Evolutionary conservation across 352 stramenopile genomes (phyloP).

Genomic region (Phytophthora fragariaefolia): DNA sequence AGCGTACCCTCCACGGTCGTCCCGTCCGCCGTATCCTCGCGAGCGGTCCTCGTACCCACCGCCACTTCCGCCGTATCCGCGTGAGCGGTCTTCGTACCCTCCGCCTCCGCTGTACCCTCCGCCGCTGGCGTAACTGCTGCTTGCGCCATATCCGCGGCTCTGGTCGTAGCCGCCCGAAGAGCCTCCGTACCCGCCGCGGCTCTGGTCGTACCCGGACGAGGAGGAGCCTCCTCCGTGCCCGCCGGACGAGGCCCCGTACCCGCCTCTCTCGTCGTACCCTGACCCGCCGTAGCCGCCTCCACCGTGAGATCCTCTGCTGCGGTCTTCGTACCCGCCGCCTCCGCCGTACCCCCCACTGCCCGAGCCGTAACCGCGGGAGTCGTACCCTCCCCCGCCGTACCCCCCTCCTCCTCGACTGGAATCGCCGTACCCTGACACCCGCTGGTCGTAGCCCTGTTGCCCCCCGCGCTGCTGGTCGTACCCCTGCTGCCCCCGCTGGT

Average conservation of each 20-base stretch:
- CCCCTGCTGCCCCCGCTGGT: conserved; percentile 1
- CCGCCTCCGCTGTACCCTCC: conserved; percentile 18
- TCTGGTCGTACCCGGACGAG: conserved; percentile 29
- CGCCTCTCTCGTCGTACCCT: conserved; percentile 23
- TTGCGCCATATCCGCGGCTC: neutral
- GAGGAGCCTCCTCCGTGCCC: no score
- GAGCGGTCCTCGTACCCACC: conserved; percentile 31
- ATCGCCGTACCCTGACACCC: no score
- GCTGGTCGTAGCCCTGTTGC: conserved; percentile 19
- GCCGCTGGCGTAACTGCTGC: no score
- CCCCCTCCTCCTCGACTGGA: no score
- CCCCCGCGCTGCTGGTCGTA: conserved; percentile 20
- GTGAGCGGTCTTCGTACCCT: conserved; percentile 26
- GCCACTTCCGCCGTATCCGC: no score
- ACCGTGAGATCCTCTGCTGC: conserved; percentile 1
- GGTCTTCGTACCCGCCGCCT: conserved; percentile 11
- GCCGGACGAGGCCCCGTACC: conserved; percentile 17
- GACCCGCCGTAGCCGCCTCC: conserved; percentile 11
- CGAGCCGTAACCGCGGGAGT: conserved; percentile 8
- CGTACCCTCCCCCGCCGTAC: conserved; percentile 1
- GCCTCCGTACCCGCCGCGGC: conserved; percentile 32
- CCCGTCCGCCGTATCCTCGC: conserved; percentile 8
- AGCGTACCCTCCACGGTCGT: conserved; percentile 18
- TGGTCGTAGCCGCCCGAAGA: conserved; percentile 1
- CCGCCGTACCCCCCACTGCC: neutral